Percentiles rank a stretch among this genome's conserved stretches.
Evolutionary conservation across 1,139 yeast species (phyloP).

Genomic region (Pneumocystis oryctolagi): DNA sequence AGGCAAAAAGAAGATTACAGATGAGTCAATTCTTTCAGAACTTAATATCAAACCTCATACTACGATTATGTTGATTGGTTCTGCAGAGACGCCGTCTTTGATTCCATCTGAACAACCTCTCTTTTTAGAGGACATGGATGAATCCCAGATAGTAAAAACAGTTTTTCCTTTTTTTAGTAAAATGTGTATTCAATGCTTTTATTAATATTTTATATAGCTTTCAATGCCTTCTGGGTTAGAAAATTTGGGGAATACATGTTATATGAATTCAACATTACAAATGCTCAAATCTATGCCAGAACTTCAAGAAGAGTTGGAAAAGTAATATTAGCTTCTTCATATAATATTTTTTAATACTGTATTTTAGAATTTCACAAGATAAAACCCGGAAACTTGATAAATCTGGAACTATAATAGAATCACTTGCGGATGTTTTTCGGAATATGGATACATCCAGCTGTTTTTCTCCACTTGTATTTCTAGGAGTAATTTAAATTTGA

Average conservation of each 20-base stretch:
- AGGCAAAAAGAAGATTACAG: conserved; percentile 6
- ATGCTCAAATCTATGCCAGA: conserved; percentile 57
- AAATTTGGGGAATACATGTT: conserved; percentile 90
- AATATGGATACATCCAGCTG: conserved; percentile 17
- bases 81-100: conserved; percentile 59
- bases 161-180: conserved; percentile 9
- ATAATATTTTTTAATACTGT: background rate
- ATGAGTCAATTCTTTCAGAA: conserved; percentile 20
- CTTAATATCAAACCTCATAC: conserved; percentile 71
- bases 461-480: conserved; percentile 41
- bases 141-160: conserved; percentile 28
- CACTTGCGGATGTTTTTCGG: conserved; percentile 21
- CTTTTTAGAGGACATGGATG: conserved; percentile 58
- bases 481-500: background rate
- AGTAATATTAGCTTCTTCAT: conserved; percentile 11
- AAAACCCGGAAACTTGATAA: background rate
- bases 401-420: background rate
- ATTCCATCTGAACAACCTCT: conserved; percentile 43
- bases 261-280: conserved; percentile 69
- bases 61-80: conserved; percentile 77
- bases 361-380: background rate
- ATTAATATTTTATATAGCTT: conserved; percentile 14
- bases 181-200: conserved; percentile 15
- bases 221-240: conserved; percentile 65
- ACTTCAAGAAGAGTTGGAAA: conserved; percentile 26